Evolutionary conservation across 2,329 filamentous ascomycete genomes (phyloP).

Genomic region (Fusarium sp.): DNA sequence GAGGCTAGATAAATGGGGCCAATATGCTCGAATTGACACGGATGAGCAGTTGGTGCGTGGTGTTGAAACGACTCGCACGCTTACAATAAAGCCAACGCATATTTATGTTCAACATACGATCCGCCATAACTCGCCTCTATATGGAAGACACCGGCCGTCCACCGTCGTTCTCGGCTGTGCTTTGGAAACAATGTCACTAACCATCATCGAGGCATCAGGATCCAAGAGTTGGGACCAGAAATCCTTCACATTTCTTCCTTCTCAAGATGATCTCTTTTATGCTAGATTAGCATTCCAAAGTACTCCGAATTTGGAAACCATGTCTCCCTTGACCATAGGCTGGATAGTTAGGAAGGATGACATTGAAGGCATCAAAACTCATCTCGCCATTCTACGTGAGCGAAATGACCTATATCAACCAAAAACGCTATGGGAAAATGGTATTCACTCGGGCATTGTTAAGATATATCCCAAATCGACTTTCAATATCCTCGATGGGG

Average conservation of each 20-base stretch:
- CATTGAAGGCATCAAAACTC: constrained; percentile 3
- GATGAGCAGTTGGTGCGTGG: not conserved
- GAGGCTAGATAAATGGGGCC: not conserved
- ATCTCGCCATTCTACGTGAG: not conserved
- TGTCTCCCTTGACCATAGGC: not conserved
- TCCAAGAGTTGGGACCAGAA: constrained; percentile 6
- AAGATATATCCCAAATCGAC: constrained; percentile 5
- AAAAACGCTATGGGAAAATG: not conserved
- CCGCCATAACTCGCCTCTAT: not conserved
- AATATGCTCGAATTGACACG: constrained; percentile 15
- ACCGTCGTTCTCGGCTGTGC: constrained; percentile 2
- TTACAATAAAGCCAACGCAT: constrained; percentile 3
- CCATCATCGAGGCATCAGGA: not conserved
- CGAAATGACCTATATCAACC: not conserved
- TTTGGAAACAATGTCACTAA: not conserved
- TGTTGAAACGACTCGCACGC: not conserved
- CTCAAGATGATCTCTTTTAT: constrained; percentile 2
- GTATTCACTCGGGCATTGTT: not conserved
- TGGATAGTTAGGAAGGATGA: constrained; percentile 17
- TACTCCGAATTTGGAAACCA: not conserved
- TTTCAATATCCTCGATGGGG: not conserved
- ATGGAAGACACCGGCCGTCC: not conserved
- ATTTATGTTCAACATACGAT: constrained; percentile 19
- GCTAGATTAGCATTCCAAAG: not conserved
- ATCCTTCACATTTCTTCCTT: not conserved